Conservation (phyloP, 2,329 filamentous ascomycete species). For the Penicillium sp. region DNA sequence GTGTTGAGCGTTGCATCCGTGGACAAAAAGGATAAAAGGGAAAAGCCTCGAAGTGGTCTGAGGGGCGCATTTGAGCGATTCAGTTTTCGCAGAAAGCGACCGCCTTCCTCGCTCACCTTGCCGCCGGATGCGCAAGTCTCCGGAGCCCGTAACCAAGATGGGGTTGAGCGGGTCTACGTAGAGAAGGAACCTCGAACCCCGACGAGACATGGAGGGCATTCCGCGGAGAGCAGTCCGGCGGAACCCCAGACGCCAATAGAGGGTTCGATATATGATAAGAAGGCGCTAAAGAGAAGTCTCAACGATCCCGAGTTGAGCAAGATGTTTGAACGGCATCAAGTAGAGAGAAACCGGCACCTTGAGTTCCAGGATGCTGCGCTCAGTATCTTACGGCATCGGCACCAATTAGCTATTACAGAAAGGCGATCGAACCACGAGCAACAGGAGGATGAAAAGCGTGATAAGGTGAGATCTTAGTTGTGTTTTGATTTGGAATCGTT, state of each 20-base stretch:
- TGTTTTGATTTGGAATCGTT: neutral
- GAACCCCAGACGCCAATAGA: conserved; percentile 25
- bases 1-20: conserved; percentile 25
- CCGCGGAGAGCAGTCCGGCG: conserved; percentile 12
- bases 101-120: conserved; percentile 25
- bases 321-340: conserved; percentile 29
- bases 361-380: conserved; percentile 32
- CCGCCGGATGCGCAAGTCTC: conserved; percentile 28
- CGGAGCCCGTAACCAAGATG: conserved; percentile 22
- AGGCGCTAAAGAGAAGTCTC: conserved; percentile 32
- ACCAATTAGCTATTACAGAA: conserved; percentile 29
- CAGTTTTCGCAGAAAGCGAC: conserved; percentile 32
- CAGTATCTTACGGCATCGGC: conserved; percentile 25
- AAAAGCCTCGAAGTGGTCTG: conserved; percentile 29
- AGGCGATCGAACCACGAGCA: conserved; percentile 27
- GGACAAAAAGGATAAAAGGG: conserved; percentile 30
- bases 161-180: conserved; percentile 35
- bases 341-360: conserved; percentile 30
- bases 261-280: conserved; percentile 34
- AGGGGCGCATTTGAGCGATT: conserved; percentile 35
- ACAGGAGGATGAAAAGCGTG: conserved; percentile 33
- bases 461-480: conserved; percentile 29
- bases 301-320: conserved; percentile 28
- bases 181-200: conserved; percentile 18
- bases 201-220: conserved; percentile 2